Evolutionary conservation across 1,284 basidiomycete genomes (phyloP).

Genomic region (Ceratobasidium sp.): DNA sequence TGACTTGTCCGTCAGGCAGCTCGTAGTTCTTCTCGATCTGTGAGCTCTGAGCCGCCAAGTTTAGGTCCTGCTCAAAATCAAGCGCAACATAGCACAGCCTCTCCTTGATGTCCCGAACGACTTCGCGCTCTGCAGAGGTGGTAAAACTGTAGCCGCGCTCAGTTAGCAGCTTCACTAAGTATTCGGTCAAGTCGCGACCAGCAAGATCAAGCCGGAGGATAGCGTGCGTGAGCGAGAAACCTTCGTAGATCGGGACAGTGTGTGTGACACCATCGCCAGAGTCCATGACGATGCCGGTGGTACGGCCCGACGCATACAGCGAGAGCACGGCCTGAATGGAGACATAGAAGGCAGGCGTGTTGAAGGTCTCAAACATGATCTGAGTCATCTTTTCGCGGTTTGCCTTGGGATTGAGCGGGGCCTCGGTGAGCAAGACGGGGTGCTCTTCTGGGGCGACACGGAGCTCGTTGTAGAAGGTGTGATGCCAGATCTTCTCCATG

Average conservation of each 20-base stretch:
- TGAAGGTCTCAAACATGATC: constrained; percentile 98
- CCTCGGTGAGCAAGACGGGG: constrained; percentile 70
- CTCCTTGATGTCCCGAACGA: constrained; percentile 98
- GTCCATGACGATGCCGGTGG: constrained; percentile 60
- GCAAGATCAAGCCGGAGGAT: constrained; percentile 95
- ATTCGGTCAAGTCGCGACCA: constrained; percentile 94
- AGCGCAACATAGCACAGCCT: constrained; percentile 97
- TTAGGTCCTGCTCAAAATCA: constrained; percentile 96
- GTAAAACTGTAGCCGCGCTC: constrained; percentile 97
- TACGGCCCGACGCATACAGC: constrained; percentile 91
- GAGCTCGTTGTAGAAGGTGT: constrained; percentile 62
- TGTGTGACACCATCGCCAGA: constrained; percentile 86
- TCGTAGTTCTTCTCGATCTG: constrained; percentile 96
- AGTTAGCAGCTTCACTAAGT: constrained; percentile 91
- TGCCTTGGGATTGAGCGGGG: constrained; percentile 90
- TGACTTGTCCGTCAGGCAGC: constrained; percentile 95
- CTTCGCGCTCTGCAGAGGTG: constrained; percentile 93
- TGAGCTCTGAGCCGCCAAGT: constrained; percentile 91
- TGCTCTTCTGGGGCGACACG: constrained; percentile 66
- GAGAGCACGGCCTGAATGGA: constrained; percentile 93
- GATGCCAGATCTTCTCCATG: constrained; percentile 69
- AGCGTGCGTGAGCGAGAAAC: constrained; percentile 94
- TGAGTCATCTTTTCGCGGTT: constrained; percentile 98
- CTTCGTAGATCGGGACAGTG: constrained; percentile 95
- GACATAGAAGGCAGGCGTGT: constrained; percentile 92